Conservation (phyloP, 805 yeast genomes). For the Nakazawaea sp. region DNA sequence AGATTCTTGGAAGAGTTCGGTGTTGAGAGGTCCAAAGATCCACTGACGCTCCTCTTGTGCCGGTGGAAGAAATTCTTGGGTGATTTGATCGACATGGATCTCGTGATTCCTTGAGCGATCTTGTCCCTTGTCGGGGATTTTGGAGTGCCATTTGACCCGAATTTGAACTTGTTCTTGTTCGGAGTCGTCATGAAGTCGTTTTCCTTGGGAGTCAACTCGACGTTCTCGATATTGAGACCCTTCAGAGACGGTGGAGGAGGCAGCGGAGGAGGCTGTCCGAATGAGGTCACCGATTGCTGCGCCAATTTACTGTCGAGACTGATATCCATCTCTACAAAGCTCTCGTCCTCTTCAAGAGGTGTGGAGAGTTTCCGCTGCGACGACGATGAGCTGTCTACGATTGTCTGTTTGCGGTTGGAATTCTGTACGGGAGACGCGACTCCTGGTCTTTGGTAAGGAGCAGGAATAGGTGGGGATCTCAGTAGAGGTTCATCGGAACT, state of each 20-base stretch:
- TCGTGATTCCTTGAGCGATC: slow-evolving; percentile 15
- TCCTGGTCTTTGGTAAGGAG: slow-evolving; percentile 4
- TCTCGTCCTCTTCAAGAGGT: no score
- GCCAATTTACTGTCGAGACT: slow-evolving; percentile 6
- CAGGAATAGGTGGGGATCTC: slow-evolving; percentile 1
- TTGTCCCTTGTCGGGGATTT: slow-evolving; percentile 14
- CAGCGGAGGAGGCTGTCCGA: slow-evolving; percentile 16
- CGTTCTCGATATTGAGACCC: slow-evolving; percentile 11
- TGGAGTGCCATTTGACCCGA: slow-evolving; percentile 13
- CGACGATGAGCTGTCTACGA: slow-evolving; percentile 10
- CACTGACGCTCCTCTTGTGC: slow-evolving; percentile 20
- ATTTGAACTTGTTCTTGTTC: slow-evolving; percentile 12
- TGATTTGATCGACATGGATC: slow-evolving; percentile 18
- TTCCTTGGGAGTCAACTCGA: slow-evolving; percentile 9
- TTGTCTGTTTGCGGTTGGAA: slow-evolving; percentile 15
- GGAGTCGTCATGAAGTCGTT: slow-evolving; percentile 14
- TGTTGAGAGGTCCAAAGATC: slow-evolving; percentile 9
- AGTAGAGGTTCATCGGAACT: no score
- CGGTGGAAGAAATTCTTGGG: slow-evolving; percentile 19
- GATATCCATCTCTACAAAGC: slow-evolving; percentile 12
- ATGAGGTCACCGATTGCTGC: no score
- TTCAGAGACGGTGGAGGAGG: slow-evolving; percentile 12
- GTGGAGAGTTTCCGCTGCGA: no score
- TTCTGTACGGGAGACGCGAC: slow-evolving; percentile 7
- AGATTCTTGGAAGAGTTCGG: slow-evolving; percentile 1